A percentile compares a stretch with the other conserved stretches of the same genome.
phyloP scores from a whole-genome alignment of 257 asterid genomes.

The Nicotiana sylvestris region DNA sequence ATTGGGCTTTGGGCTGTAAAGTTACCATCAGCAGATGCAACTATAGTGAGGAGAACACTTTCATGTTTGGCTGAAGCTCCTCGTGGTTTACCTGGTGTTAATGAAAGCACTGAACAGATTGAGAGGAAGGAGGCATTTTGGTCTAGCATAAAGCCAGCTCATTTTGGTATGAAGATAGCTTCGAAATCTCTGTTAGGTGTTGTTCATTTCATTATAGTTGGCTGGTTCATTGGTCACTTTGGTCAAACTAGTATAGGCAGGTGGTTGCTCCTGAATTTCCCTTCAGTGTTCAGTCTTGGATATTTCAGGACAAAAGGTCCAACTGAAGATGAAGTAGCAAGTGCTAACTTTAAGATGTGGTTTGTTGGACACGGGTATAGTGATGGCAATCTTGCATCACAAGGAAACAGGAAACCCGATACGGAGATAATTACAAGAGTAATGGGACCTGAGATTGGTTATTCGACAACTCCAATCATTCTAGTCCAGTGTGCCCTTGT shows the following conservation, averaged over 20 bases:
- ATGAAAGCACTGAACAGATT: slow-evolving; percentile 40
- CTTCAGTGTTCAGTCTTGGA: slow-evolving; percentile 63
- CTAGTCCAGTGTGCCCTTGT: slow-evolving; percentile 74
- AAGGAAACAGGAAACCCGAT: slow-evolving; percentile 50
- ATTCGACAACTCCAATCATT: slow-evolving; percentile 65
- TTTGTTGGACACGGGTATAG: slow-evolving; percentile 79
- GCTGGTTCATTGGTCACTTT: slow-evolving; percentile 48
- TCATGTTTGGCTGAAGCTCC: slow-evolving; percentile 52
- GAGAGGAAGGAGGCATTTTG: slow-evolving; percentile 59
- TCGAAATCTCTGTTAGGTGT: slow-evolving; percentile 52
- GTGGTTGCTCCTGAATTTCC: slow-evolving; percentile 63
- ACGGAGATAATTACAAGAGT: slow-evolving; percentile 77
- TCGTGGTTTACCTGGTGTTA: slow-evolving; percentile 53
- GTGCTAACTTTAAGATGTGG: slow-evolving; percentile 86
- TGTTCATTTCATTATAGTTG: slow-evolving; percentile 41
- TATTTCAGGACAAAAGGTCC: slow-evolving; percentile 69
- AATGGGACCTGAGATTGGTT: slow-evolving; percentile 93
- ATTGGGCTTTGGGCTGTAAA: slow-evolving; percentile 66
- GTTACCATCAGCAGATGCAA: slow-evolving; percentile 79
- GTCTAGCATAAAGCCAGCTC: slow-evolving; percentile 67
- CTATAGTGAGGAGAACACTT: slow-evolving; percentile 64
- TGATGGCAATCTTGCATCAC: slow-evolving; percentile 35
- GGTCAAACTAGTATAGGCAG: slow-evolving; percentile 45
- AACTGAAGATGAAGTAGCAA: slow-evolving; percentile 67
- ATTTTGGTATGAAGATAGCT: slow-evolving; percentile 65